A percentile compares a stretch with the other conserved stretches of the same genome.
These are phyloP conservation scores for Talaromyces amestolkiae DNA, from an alignment of 2,329 filamentous ascomycete species.

Conservation along the genomic window DNA sequence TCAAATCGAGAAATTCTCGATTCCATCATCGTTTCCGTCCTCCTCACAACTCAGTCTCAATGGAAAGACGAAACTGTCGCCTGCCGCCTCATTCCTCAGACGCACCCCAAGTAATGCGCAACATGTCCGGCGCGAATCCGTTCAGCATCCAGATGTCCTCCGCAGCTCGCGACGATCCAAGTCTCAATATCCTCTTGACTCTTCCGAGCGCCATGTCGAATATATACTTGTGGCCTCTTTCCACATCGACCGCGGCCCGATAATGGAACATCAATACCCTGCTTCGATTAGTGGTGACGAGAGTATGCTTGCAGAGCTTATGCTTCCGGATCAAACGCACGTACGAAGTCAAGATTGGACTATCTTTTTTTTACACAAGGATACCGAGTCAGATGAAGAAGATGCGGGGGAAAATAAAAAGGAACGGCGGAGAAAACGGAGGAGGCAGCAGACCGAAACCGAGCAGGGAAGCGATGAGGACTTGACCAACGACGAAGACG, in stretches of 20 bases:
- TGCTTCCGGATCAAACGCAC: constrained; percentile 96
- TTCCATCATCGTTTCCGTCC: constrained; percentile 16
- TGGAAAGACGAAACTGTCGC: constrained; percentile 57
- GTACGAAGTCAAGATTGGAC: constrained; percentile 97
- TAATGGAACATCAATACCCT: constrained; percentile 98
- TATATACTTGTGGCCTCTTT: constrained; percentile 98
- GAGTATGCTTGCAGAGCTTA: constrained; percentile 95
- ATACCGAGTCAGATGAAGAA: constrained; percentile 76
- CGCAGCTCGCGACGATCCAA: constrained; percentile 55
- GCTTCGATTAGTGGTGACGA: constrained; percentile 94
- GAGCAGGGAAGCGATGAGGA: constrained; percentile 51
- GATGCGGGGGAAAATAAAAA: constrained; percentile 52
- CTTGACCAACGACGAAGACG: constrained; percentile 46
- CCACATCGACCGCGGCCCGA: constrained; percentile 89
- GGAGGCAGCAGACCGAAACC: constrained; percentile 18
- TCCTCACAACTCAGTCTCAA: constrained; percentile 44
- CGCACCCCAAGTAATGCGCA: constrained; percentile 50
- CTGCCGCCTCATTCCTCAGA: constrained; percentile 56
- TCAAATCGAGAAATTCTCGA: constrained; percentile 14
- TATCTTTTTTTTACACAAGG: constrained; percentile 97
- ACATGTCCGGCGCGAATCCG: constrained; percentile 38
- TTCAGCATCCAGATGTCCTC: constrained; percentile 45
- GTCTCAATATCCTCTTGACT: constrained; percentile 73
- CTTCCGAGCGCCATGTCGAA: constrained; percentile 89
- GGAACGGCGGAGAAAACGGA: constrained; percentile 35